Percentiles rank a stretch among this genome's conserved stretches.
These are phyloP conservation scores for Eurotiales sp. DNA, from an alignment of 2,329 filamentous ascomycete genomes.

Conservation along the genomic window DNA sequence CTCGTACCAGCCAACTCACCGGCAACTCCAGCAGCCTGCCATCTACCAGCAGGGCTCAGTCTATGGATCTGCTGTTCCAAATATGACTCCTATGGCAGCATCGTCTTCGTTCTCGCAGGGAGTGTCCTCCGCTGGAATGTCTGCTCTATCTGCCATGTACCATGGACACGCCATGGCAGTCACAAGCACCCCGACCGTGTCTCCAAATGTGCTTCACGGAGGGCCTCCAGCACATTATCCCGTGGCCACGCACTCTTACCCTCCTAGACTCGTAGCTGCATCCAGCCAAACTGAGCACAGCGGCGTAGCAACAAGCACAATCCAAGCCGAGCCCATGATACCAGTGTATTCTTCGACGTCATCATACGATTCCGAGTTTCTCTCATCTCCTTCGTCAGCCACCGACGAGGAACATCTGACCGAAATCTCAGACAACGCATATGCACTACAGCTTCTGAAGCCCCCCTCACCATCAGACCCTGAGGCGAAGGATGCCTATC, in stretches of 20 bases:
- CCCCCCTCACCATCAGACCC: not conserved
- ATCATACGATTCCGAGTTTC: not conserved
- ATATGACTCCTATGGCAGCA: not conserved
- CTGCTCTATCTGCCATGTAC: not conserved
- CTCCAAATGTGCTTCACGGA: not conserved
- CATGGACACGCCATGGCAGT: not conserved
- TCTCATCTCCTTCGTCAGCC: not conserved
- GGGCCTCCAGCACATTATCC: not conserved
- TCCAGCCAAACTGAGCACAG: too few species aligned
- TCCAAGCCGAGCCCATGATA: too few species aligned
- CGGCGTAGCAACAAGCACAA: too few species aligned
- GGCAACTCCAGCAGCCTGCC: not conserved
- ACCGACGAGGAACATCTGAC: not conserved
- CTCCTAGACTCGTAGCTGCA: too few species aligned
- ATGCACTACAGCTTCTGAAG: not conserved
- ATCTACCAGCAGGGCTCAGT: not conserved
- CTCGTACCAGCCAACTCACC: not conserved
- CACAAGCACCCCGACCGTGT: not conserved
- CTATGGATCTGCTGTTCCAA: not conserved
- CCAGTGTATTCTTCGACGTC: too few species aligned
- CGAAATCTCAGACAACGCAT: not conserved
- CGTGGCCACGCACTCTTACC: too few species aligned
- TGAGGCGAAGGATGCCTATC: slow-evolving; percentile 31
- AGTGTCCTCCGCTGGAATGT: not conserved
- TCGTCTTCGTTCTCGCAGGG: not conserved